Base-by-base conservation (phyloP, 2,329 filamentous ascomycete species). In the Alternaria atra region DNA sequence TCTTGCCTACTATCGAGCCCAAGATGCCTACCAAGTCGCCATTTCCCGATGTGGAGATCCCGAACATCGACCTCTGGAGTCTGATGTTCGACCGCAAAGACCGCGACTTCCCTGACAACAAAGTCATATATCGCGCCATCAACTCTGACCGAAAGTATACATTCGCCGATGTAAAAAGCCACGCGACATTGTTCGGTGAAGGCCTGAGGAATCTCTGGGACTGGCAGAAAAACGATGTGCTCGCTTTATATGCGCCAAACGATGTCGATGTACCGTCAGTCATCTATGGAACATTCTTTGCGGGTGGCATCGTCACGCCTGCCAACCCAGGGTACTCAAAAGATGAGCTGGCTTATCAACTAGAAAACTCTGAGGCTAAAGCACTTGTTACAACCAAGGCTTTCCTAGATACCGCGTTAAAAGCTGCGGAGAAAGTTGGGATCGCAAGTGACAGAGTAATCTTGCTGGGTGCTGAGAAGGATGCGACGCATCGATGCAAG, bases 281-380 rank as follows among this genome's bases (percentile, higher is more conserved):
- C 35, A 91, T 88, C 74, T 92, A 91, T 82, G 94, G 93, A 30
- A 84, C 87, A 5, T 87, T 90, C 67, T 97, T 92, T 90, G 90
- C 92, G 0, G 93, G 93, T 46, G 93, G 91, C 20, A 84, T 92
- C 55, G 82, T 92, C 15, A 92, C 90, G 10, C 92, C 93, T 0
- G 93, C 92, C 2, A 97, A 97, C 74, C 93, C 93, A 9, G 88
- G 88, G 2, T 97, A 97, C 79, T 96, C 91, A 0, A 86, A 85
- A 10, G 87, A 92, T 13, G 94, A 97, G 79, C 84, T 97, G 34
- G 89, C 91, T 9, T 93, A 91, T 71, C 94, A 97, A 80, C 85
- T 97, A 58, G 86, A 87, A 69, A 91, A 96, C 77, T 90, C 90
- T 0, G 85, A 86, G 0, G 91, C 92, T 32, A 91, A 88, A 71